Evolutionary conservation across 768 basidiomycete genomes (phyloP).

Genomic region (Boletus tomentosulus): DNA sequence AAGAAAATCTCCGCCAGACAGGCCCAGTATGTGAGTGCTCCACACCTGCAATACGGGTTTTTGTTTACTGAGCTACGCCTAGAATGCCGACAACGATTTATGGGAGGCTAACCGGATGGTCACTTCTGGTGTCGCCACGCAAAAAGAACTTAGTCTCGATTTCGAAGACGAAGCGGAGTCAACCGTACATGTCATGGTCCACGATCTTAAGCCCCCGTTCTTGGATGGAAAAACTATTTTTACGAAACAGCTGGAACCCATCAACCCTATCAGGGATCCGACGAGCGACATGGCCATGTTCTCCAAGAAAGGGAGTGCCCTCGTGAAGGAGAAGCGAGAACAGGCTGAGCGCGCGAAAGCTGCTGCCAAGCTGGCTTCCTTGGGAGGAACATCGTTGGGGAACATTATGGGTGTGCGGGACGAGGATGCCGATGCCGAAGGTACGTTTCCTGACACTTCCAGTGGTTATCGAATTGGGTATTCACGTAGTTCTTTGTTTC

Average conservation of each 20-base stretch:
- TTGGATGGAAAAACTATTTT: constrained; percentile 94
- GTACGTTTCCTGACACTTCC: constrained; percentile 44
- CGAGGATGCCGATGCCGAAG: constrained; percentile 88
- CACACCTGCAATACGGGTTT: too few species aligned
- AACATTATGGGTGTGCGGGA: constrained; percentile 98
- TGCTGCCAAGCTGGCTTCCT: constrained; percentile 87
- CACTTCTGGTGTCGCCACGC: constrained; percentile 58
- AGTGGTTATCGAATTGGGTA: constrained; percentile 56
- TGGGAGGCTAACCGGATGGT: too few species aligned
- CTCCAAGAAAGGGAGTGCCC: constrained; percentile 91
- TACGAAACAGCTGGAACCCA: constrained; percentile 94
- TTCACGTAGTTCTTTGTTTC: constrained; percentile 64
- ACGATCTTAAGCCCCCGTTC: constrained; percentile 96
- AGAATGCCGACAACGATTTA: too few species aligned
- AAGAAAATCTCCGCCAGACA: too few species aligned
- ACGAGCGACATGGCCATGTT: constrained; percentile 96
- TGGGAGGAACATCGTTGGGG: constrained; percentile 89
- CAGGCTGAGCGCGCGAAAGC: constrained; percentile 95
- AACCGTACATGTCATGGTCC: constrained; percentile 95
- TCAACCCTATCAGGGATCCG: constrained; percentile 91
- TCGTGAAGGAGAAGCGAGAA: constrained; percentile 94
- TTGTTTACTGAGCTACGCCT: too few species aligned
- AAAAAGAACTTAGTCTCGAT: constrained; percentile 83
- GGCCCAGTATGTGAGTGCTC: too few species aligned
- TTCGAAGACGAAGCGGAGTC: constrained; percentile 97